Evolutionary conservation across 2,329 filamentous ascomycete genomes (phyloP), one percentile per base, ranked within the genome.

Genomic region (Neonectria hederae): DNA sequence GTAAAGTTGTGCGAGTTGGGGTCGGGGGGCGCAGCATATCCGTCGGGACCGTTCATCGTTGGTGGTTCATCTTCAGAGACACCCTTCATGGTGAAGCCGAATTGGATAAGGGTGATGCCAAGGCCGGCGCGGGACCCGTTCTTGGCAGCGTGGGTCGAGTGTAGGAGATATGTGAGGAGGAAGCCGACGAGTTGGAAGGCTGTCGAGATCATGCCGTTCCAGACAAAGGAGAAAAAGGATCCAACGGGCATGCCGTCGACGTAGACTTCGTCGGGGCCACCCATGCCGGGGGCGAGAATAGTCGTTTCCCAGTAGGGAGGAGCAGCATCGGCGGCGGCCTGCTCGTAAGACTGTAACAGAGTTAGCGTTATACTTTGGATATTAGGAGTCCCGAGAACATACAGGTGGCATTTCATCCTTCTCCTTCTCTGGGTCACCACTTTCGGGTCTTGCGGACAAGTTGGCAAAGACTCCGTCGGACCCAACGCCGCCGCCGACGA

Each of bases 251-350:
- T 90, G 73, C 96, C 96, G 77, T 99, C 96, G 62, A 99, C 92
- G 75, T 96, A 99, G 52, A 99, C 95, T 78, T 99, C 96, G 76
- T 98, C 94, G 42, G 90, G 89, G n/a, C 92, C 92, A 56, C 92
- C 92, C 69, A 96, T 89, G 59, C 95, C 96, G 0, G 96, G 96
- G 0, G 94, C 95, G 55, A 99, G 87, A 69, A 99, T 97, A 0
- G 96, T 98, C 6, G 96, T 99, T 83, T 99, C 96, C 96, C 96
- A 99, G 80, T 99, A 99, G 0, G 96, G 96, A 1, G 96, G 96
- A 52, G 96, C 96, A 24, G 94, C 92, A 79, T 99, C 96, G 45
- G 95, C 95, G 3, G 96, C 96, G 17, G 96, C 96, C 88, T 98
- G 95, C 85, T 99, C 96, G 78, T 99, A 99, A 38, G 95, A 94